These are phyloP conservation scores for Cynanchum wilfordii DNA, from an alignment of 257 asterid genomes.

Conservation along the genomic window DNA sequence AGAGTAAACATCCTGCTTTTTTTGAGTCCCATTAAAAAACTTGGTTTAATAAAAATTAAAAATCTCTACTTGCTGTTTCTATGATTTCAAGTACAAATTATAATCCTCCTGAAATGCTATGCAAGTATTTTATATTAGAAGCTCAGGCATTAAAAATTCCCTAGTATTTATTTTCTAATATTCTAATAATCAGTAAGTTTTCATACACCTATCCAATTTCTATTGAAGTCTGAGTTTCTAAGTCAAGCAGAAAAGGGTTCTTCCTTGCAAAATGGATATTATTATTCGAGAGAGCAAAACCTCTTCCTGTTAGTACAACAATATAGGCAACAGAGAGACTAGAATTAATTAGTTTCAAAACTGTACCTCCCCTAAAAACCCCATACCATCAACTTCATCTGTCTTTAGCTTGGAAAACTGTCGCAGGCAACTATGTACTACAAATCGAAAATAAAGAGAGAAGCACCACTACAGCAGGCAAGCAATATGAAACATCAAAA, in stretches of 20 bases:
- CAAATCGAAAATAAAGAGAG: neutral
- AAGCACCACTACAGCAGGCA: neutral
- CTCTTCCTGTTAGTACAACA: neutral
- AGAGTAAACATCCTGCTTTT: neutral
- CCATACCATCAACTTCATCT: neutral
- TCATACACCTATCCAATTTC: neutral
- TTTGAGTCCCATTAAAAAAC: neutral
- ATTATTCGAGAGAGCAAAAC: neutral
- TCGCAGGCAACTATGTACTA: neutral
- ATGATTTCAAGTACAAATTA: neutral
- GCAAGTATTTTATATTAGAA: neutral
- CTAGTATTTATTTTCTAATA: neutral
- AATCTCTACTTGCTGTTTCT: neutral
- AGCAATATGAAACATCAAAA: neutral
- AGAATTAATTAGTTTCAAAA: neutral
- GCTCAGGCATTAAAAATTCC: neutral
- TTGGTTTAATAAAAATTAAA: neutral
- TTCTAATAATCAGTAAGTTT: neutral
- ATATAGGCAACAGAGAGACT: neutral
- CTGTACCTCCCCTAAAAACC: neutral
- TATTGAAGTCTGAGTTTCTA: neutral
- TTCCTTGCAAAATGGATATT: neutral
- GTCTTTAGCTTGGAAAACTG: neutral
- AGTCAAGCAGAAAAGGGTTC: neutral
- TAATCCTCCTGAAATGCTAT: neutral